Base-by-base conservation (phyloP, 352 stramenopile species). In the Pythium aquatile region DNA sequence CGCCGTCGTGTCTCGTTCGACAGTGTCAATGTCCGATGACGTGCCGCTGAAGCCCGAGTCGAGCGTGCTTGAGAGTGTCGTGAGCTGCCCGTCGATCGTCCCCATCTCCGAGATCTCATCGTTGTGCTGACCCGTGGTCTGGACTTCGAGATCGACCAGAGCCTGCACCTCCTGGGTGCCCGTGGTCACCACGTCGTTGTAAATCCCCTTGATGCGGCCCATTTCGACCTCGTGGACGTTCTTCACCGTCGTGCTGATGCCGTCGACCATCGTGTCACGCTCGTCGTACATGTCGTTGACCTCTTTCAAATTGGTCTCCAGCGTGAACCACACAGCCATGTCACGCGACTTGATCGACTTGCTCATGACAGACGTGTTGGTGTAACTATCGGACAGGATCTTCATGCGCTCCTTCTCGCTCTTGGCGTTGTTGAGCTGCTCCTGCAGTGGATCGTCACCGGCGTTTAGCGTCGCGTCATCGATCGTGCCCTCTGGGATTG, bases 301-400 rank as follows among this genome's bases (percentile, higher is more conserved):
- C 40, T 61, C 55, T 16, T 61, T 61, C 10, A 61, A 26, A 39
- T 61, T 61, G 9, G 39, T 52, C 28, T 61, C 55, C 2, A 61
- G 55, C 37, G 55, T 17, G 20, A 61, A 51, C 55, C 55, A 61
- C 55, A 61, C 28, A 24, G 55, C 35, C 39, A 61, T 51, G 20
- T 61, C 55, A 26, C 55, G 55, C 35, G 55, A 61, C 39, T 61
- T 61, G 55, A 61, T 61, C 55, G 55, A 61, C 55, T 61, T 20
- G 39, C 55, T 61, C 55, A 61, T 49, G 9, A 7, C 30, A 8
- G 55, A 61, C 13, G 55, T 52, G 37, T 51, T 40, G 55, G 20
- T 61, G 55, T 61, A 61, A 24, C 26, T 42, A 2, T 61, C 39
- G 9, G 24, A 13, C 11, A 51, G 39, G 14, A 61, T 52, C 37